Conservation (phyloP, 176 grass and related monocot species). For the Eleusine indica region DNA sequence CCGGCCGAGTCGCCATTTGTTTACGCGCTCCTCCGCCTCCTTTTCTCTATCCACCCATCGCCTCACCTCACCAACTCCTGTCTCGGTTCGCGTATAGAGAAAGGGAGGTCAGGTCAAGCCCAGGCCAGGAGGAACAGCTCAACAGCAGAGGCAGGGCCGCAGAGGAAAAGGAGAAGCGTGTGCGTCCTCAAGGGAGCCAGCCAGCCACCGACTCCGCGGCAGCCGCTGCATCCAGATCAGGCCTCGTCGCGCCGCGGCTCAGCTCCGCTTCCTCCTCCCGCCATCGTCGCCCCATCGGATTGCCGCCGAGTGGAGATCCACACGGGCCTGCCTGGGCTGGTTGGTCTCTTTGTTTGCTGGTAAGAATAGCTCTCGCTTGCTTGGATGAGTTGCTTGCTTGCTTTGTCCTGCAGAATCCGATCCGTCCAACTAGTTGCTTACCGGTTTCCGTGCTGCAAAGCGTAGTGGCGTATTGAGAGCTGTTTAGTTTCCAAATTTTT, state of each 20-base stretch:
- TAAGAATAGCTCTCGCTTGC: conserved; percentile 17
- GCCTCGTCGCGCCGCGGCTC: not conserved
- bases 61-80: conserved; percentile 45
- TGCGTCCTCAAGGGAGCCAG: conserved; percentile 15
- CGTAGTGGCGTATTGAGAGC: not conserved
- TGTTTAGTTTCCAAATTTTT: not conserved
- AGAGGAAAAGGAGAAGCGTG: conserved; percentile 5
- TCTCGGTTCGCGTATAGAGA: conserved; percentile 40
- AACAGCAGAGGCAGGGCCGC: conserved; percentile 10
- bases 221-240: conserved; percentile 33
- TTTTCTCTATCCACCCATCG: conserved; percentile 33
- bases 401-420: conserved; percentile 20
- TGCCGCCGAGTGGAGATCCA: not conserved
- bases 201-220: conserved; percentile 13
- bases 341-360: not conserved
- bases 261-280: not conserved
- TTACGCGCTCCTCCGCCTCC: conserved; percentile 30
- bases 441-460: not conserved
- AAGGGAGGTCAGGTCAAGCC: conserved; percentile 15
- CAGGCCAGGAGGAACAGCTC: conserved; percentile 15
- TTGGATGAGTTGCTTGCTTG: not conserved
- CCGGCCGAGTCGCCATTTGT: conserved; percentile 19
- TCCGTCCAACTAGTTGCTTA: not conserved
- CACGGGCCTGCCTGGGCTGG: not conserved
- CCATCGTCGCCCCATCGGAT: not conserved